Base-by-base conservation (phyloP, 2,329 filamentous ascomycete species). In the Penicillium sp. region DNA sequence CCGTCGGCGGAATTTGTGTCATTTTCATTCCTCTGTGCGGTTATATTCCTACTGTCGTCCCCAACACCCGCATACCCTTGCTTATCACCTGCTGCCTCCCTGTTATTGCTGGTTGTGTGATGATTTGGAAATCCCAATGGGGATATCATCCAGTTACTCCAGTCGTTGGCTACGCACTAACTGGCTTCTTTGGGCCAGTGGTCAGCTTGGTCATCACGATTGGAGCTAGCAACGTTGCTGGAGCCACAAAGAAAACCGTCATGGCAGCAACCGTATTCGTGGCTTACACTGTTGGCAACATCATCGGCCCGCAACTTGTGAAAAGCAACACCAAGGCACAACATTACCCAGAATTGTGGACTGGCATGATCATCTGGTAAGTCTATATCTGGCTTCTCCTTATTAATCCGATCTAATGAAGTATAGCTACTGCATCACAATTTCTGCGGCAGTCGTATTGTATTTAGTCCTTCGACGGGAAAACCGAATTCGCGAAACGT, bases 171-270 rank as follows among this genome's bases (percentile, higher is more conserved):
- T 91, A 90, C 68, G 84, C 85, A 0, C 80, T 91, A 35, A 88
- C 87, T 2, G 88, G 88, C 0, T 88, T 87, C 61, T 91, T 90
- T 60, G 88, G 87, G 0, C 85, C 83, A 0, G 87, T 89, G 0
- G 88, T 89, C 0, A 86, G 83, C 41, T 75, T 84, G n/a, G 80
- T 81, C 3, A 83, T 85, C 40, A 78, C 77, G 0, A 66, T 84
- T 3, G 82, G 81, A 0, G 83, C 83, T 78, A 82, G 83, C 11
- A 91, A 91, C 61, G 87, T 91, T 0, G 88, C 88, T 0, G 88
- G 89, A 0, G 82, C 88, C 25, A 91, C 88, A 0, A 91, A 91
- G 75, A 91, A 91, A 77, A 88, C 85, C 60, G 86, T 88, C 64
- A 90, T 88, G 80, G 86, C 88, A 0, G 85, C 86, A 0, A 85